These are phyloP conservation scores for Penicillium macrosclerotiorum DNA, from an alignment of 495 filamentous ascomycete genomes.

Conservation along the genomic window DNA sequence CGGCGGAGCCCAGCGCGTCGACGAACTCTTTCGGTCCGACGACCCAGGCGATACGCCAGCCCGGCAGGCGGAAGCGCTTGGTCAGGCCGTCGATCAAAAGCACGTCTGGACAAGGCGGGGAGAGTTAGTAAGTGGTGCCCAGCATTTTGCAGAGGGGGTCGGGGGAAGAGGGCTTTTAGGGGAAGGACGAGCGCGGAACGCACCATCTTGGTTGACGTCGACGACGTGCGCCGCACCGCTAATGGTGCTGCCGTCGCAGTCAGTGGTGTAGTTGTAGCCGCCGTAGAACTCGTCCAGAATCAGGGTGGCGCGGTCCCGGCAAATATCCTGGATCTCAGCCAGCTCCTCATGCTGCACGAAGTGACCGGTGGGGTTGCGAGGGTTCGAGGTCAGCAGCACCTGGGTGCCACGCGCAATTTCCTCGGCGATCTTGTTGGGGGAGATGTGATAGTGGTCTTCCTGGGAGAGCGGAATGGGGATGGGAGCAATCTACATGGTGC, in stretches of 20 bases:
- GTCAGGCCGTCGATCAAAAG: constrained; percentile 94
- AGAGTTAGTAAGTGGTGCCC: not conserved
- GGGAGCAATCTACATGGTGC: constrained; percentile 78
- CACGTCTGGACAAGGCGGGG: constrained; percentile 56
- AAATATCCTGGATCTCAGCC: constrained; percentile 85
- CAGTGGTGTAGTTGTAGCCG: constrained; percentile 88
- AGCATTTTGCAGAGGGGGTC: not conserved
- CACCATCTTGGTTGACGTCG: constrained; percentile 64
- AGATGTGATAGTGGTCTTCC: constrained; percentile 85
- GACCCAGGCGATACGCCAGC: constrained; percentile 97
- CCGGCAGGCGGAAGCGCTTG: constrained; percentile 93
- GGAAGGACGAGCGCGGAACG: no score
- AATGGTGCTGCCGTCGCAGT: constrained; percentile 87
- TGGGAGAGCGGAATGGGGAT: constrained; percentile 83
- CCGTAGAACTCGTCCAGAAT: constrained; percentile 98
- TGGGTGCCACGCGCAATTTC: constrained; percentile 84
- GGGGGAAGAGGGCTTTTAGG: no score
- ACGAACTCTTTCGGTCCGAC: constrained; percentile 96
- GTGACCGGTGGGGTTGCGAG: constrained; percentile 90
- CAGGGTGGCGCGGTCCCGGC: constrained; percentile 82
- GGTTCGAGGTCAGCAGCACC: constrained; percentile 95
- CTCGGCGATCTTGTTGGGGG: constrained; percentile 86
- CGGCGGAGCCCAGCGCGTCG: constrained; percentile 87
- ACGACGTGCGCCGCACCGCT: constrained; percentile 81
- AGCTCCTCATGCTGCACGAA: constrained; percentile 79